Conservation (phyloP, 169 alveolate species). For the Theileria annulata region DNA sequence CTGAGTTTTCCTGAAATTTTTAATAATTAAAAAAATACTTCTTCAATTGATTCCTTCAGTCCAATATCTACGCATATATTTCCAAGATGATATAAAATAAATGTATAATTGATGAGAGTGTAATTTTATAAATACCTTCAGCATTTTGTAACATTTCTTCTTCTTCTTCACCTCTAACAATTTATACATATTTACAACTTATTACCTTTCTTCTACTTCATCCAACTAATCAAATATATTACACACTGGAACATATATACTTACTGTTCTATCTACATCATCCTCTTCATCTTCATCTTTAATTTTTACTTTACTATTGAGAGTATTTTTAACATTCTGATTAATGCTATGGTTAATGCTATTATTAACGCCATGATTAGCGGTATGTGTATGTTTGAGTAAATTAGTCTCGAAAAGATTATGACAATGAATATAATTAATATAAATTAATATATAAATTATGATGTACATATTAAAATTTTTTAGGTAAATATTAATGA, state of each 20-base stretch:
- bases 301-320: background rate
- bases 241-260: background rate
- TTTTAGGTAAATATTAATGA: background rate
- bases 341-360: background rate
- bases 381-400: slow-evolving; percentile 6
- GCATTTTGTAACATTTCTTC: slow-evolving; percentile 61
- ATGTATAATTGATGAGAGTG: too few species aligned
- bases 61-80: slow-evolving; percentile 45
- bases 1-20: slow-evolving; percentile 34
- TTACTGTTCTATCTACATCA: slow-evolving; percentile 13
- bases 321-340: background rate
- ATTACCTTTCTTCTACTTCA: slow-evolving; percentile 47
- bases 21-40: slow-evolving; percentile 4
- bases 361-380: background rate
- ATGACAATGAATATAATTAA: background rate
- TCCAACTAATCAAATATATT: slow-evolving; percentile 21
- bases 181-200: background rate
- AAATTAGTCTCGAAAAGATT: background rate
- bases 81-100: too few species aligned
- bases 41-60: slow-evolving; percentile 55
- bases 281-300: slow-evolving; percentile 23
- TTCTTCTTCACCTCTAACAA: slow-evolving; percentile 34
- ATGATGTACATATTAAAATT: background rate
- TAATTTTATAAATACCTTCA: slow-evolving; percentile 39
- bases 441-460: background rate